Conservation (phyloP, 2,329 filamentous ascomycete genomes). For the Colletotrichum lupini region DNA sequence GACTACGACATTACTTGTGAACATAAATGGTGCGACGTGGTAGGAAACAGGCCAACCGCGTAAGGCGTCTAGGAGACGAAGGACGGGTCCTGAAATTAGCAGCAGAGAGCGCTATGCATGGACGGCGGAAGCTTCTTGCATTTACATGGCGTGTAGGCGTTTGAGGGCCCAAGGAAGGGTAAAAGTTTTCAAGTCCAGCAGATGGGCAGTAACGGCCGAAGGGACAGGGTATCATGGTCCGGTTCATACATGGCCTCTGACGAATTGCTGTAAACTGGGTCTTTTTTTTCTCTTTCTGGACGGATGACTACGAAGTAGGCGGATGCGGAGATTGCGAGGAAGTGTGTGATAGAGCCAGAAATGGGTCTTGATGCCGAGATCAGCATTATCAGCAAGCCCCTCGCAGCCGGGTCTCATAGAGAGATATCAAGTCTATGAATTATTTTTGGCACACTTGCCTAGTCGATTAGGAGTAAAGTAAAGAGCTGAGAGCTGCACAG, state of each 20-base stretch:
- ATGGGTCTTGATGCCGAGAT: background rate
- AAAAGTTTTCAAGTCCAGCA: background rate
- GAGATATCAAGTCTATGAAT: background rate
- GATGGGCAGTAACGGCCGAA: background rate
- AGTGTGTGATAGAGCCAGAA: conserved; percentile 3
- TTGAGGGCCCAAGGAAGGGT: conserved; percentile 17
- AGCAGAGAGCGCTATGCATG: conserved; percentile 18
- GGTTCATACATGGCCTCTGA: background rate
- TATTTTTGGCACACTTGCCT: conserved; percentile 3
- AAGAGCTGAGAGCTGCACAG: background rate
- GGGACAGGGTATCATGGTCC: background rate
- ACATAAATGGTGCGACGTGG: conserved; percentile 17
- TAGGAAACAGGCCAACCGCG: conserved; percentile 23
- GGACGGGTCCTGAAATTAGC: conserved; percentile 7
- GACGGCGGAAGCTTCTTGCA: conserved; percentile 28
- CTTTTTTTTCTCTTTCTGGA: background rate
- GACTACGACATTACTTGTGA: conserved; percentile 20
- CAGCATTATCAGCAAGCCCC: background rate
- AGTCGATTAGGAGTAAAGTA: background rate
- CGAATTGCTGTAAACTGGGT: background rate
- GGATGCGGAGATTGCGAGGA: background rate
- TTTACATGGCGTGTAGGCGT: conserved; percentile 28
- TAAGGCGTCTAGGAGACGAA: conserved; percentile 31
- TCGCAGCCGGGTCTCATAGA: background rate
- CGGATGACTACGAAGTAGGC: background rate